Base-by-base conservation (phyloP, 371 early-diverging fungal species). In the Mucor sp. region DNA sequence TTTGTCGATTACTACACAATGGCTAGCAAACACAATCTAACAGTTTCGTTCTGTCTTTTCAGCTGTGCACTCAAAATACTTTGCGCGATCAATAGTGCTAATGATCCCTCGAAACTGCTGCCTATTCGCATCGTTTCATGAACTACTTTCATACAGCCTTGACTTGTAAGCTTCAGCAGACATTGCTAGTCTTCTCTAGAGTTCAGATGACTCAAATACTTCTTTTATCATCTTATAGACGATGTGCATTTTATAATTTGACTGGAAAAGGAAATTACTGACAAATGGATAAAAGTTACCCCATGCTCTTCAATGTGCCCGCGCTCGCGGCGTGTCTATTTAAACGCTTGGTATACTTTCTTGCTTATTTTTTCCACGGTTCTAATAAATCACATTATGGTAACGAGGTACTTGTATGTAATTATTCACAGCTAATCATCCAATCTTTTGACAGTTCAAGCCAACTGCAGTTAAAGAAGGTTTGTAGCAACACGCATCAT, bases 381-480 rank as follows among this genome's bases (percentile, higher is more conserved):
- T 23, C 9, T 25, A 1, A 30, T 50, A 50, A 23, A 50, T 50
- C 50, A 23, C 12, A 50, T 4, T 25, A 50, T 25, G 11, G 21
- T 50, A 23, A 23, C 25, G 23, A 50, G 11, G 25, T 12, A 25
- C 21, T 19, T 23, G 12, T 4, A 48, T 50, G 8, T 12, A 50
- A 50, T 19, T 6, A 50, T 12, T 4, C 9, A 2, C 21, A 3
- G 4, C 48, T 48, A 48, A 48, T 7, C 37, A 14, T 12, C 37
- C 11, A 6, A 0, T 21, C 5, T 23, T 11, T 23, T 25, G 8
- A 48, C 23, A 50, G 50, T 50, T 23, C 50, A 50, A 50, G 21
- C 50, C 50, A 50, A 50, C 25, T 50, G 23, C 50, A 50, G 50
- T 50, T 25, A 50, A 50, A 50, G 50, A 50, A 50, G 50, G 50